These are phyloP conservation scores for Diaporthe destruens DNA, from an alignment of 2,329 filamentous ascomycete species.

Conservation along the genomic window DNA sequence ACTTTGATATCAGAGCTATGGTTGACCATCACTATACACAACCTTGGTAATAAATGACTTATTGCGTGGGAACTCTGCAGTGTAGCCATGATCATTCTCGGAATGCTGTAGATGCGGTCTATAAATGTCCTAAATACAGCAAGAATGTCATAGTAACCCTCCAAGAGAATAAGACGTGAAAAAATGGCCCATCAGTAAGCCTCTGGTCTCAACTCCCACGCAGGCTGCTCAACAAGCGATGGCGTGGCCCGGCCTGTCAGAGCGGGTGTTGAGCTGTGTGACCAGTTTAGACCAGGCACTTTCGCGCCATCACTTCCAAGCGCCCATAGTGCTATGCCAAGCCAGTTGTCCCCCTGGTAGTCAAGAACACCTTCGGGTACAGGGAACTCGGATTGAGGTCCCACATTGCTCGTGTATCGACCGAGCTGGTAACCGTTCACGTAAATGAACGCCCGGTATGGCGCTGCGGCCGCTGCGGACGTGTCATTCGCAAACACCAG, in stretches of 20 bases:
- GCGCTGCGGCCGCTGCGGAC: slow-evolving; percentile 19
- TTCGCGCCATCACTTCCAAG: slow-evolving; percentile 66
- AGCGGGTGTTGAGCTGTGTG: slow-evolving; percentile 51
- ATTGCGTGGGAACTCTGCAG: no score
- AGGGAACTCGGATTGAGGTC: slow-evolving; percentile 76
- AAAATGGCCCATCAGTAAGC: slow-evolving; percentile 55
- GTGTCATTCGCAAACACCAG: slow-evolving; percentile 64
- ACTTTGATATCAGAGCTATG: no score
- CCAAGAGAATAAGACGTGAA: not conserved
- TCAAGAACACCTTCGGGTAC: slow-evolving; percentile 77
- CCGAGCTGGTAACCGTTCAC: slow-evolving; percentile 79
- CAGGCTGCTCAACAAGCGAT: slow-evolving; percentile 54
- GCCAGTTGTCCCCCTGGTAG: slow-evolving; percentile 74
- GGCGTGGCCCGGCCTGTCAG: slow-evolving; percentile 43
- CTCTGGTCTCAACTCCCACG: slow-evolving; percentile 57
- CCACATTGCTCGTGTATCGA: slow-evolving; percentile 69
- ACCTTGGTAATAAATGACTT: no score
- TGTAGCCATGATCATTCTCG: no score
- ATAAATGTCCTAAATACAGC: not conserved
- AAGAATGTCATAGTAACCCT: not conserved
- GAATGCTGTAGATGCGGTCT: no score
- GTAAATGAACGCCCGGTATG: slow-evolving; percentile 71
- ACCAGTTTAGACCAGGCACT: slow-evolving; percentile 58
- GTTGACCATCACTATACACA: no score
- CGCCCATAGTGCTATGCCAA: slow-evolving; percentile 76